These are phyloP conservation scores for Colletotrichum trifolii DNA, from an alignment of 2,329 filamentous ascomycete genomes.

Conservation along the genomic window DNA sequence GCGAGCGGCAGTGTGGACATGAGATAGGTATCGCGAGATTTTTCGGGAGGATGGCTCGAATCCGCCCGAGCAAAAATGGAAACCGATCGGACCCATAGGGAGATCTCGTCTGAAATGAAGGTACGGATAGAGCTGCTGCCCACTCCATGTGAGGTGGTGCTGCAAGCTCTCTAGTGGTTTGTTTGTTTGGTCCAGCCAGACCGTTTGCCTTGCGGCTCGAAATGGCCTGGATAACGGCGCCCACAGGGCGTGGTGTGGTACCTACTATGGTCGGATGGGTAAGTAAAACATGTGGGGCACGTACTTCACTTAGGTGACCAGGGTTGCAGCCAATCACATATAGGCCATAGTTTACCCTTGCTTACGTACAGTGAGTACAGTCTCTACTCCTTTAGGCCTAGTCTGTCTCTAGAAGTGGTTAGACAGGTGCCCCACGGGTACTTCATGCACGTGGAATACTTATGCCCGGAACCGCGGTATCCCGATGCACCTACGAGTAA, in stretches of 20 bases:
- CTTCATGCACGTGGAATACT: too few species aligned
- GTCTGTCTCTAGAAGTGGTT: too few species aligned
- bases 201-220: conserved; percentile 6
- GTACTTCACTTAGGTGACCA: too few species aligned
- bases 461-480: too few species aligned
- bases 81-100: conserved; percentile 23
- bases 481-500: too few species aligned
- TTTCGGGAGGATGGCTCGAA: conserved; percentile 34
- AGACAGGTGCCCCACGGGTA: too few species aligned
- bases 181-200: conserved; percentile 13
- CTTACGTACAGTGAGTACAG: too few species aligned
- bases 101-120: conserved; percentile 7
- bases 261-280: too few species aligned
- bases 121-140: not conserved
- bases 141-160: conserved; percentile 4
- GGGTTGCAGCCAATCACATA: too few species aligned
- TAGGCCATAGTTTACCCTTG: too few species aligned
- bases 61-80: conserved; percentile 11
- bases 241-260: not conserved
- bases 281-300: too few species aligned
- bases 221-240: conserved; percentile 1
- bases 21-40: conserved; percentile 31
- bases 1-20: conserved; percentile 28
- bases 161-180: conserved; percentile 15
- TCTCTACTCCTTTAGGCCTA: too few species aligned